phyloP scores from a whole-genome alignment of 2,329 filamentous ascomycete species.

The Proliferodiscus dingleyae region DNA sequence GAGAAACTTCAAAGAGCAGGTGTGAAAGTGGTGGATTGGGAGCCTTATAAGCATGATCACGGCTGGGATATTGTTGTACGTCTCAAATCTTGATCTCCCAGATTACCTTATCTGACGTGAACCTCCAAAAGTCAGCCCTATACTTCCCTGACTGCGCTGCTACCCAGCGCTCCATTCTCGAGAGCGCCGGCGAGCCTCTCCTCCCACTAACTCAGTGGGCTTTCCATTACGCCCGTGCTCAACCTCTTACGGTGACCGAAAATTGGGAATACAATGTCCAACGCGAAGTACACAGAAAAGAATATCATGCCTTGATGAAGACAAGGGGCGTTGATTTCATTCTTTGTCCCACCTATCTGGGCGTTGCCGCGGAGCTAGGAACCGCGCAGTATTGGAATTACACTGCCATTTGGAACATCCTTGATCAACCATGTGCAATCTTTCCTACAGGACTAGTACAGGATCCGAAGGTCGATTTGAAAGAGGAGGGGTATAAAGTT shows the following conservation, averaged over 20 bases:
- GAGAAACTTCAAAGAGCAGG: constrained; percentile 27
- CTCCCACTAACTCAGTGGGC: constrained; percentile 12
- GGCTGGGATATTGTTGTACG: constrained; percentile 36
- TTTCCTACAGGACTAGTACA: constrained; percentile 14
- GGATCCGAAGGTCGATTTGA: constrained; percentile 7
- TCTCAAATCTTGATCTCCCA: no score
- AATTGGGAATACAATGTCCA: constrained; percentile 14
- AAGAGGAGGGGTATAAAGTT: constrained; percentile 8
- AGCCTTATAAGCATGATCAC: constrained; percentile 30
- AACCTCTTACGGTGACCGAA: constrained; percentile 6
- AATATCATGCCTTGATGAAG: constrained; percentile 15
- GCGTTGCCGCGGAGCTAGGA: constrained; percentile 42
- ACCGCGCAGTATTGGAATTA: constrained; percentile 50
- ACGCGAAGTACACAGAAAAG: constrained; percentile 12
- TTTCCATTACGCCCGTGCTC: constrained; percentile 2
- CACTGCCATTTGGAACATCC: constrained; percentile 20
- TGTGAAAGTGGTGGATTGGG: constrained; percentile 44
- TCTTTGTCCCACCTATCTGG: constrained; percentile 52
- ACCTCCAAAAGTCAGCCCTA: not conserved
- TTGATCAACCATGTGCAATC: constrained; percentile 16
- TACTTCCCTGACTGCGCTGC: constrained; percentile 11
- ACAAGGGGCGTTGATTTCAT: constrained; percentile 31
- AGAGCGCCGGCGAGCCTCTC: constrained; percentile 13
- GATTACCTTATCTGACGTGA: constrained; percentile 16
- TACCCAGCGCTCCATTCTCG: constrained; percentile 4